Conservation (phyloP, 2,329 filamentous ascomycete genomes). For the Aureobasidium namibiae region DNA sequence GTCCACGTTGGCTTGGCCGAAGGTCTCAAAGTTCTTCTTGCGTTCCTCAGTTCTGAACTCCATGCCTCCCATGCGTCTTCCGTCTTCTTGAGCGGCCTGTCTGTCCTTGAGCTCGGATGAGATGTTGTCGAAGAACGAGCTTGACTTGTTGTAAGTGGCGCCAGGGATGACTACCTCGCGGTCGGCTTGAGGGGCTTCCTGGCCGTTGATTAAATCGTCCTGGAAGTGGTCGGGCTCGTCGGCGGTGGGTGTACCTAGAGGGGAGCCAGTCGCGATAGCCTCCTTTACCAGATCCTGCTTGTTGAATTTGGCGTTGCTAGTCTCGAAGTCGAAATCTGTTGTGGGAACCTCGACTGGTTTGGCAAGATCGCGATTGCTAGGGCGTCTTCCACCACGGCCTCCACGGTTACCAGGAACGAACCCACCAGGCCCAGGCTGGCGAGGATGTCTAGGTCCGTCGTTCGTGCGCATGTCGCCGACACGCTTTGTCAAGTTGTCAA, state of each 20-base stretch:
- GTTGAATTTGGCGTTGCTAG: conserved; percentile 80
- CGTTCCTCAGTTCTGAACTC: conserved; percentile 91
- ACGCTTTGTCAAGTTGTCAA: conserved; percentile 63
- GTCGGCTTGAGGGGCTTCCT: conserved; percentile 24
- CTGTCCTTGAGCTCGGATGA: conserved; percentile 89
- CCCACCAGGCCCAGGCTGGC: conserved; percentile 38
- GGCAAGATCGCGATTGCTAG: conserved; percentile 28
- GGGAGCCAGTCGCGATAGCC: conserved; percentile 70
- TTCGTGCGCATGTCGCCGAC: conserved; percentile 71
- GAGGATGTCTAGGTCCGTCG: conserved; percentile 40
- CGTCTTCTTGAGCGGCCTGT: conserved; percentile 56
- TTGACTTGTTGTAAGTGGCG: conserved; percentile 68
- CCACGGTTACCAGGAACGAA: conserved; percentile 30
- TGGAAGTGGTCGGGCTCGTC: conserved; percentile 24
- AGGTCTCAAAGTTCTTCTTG: conserved; percentile 94
- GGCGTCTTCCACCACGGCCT: conserved; percentile 32
- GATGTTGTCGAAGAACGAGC: conserved; percentile 97
- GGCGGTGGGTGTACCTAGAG: conserved; percentile 47
- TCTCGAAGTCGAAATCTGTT: conserved; percentile 86
- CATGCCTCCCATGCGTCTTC: conserved; percentile 56
- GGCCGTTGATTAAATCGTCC: conserved; percentile 27
- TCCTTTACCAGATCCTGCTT: conserved; percentile 83
- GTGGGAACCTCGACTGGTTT: conserved; percentile 73
- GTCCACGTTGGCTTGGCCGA: conserved; percentile 93
- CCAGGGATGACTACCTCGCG: conserved; percentile 39